Evolutionary conservation across 257 asterid genomes (phyloP).

Genomic region (Ilex asprella): DNA sequence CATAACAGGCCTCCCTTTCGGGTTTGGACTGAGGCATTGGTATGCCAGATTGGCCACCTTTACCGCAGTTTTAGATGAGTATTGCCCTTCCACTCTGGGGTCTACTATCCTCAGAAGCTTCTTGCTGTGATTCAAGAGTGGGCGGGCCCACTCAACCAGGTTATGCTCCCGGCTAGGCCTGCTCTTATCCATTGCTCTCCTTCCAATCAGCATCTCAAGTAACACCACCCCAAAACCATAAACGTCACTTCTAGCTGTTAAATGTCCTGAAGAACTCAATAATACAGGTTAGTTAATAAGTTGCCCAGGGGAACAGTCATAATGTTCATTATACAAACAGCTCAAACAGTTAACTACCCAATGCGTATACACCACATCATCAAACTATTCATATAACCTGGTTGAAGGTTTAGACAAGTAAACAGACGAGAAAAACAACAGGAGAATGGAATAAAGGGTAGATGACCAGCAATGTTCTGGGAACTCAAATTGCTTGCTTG

Average conservation of each 20-base stretch:
- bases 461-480: too few species aligned
- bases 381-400: too few species aligned
- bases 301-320: not conserved
- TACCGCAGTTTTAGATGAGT: conserved; percentile 46
- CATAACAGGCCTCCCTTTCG: conserved; percentile 85
- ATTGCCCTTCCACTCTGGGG: conserved; percentile 91
- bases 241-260: conserved; percentile 83
- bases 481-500: too few species aligned
- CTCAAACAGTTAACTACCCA: not conserved
- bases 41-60: conserved; percentile 84
- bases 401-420: not conserved
- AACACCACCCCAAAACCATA: conserved; percentile 90
- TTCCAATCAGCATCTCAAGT: conserved; percentile 86
- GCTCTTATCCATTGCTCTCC: conserved; percentile 89
- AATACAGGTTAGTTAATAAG: not conserved
- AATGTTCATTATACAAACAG: not conserved
- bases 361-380: too few species aligned
- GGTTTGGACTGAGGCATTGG: conserved; percentile 90
- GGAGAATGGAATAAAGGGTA: not conserved
- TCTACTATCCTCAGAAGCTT: conserved; percentile 71
- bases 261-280: conserved; percentile 46
- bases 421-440: not conserved
- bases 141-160: conserved; percentile 94
- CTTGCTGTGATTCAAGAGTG: conserved; percentile 63
- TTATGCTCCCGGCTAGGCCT: conserved; percentile 88